phyloP scores from a whole-genome alignment of 345 rosid genomes.

The Bruguiera sexangula region DNA sequence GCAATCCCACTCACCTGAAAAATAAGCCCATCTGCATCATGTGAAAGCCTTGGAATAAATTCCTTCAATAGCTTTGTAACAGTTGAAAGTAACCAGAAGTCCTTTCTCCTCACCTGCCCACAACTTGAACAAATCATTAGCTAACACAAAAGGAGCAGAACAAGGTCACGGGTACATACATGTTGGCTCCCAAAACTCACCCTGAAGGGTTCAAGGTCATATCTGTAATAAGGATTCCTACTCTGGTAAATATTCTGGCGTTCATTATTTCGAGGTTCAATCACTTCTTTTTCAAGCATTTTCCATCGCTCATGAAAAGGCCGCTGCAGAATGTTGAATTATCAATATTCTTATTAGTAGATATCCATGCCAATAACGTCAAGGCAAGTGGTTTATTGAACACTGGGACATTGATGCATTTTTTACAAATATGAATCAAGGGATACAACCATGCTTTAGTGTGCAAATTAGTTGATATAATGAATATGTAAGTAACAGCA shows the following conservation, averaged over 20 bases:
- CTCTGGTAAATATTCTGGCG: slow-evolving; percentile 56
- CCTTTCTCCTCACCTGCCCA: slow-evolving; percentile 87
- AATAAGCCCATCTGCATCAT: slow-evolving; percentile 91
- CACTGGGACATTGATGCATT: no score
- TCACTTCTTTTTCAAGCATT: slow-evolving; percentile 82
- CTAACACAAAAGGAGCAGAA: slow-evolving; percentile 14
- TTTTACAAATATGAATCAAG: no score
- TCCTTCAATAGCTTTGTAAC: slow-evolving; percentile 76
- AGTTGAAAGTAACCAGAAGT: slow-evolving; percentile 85
- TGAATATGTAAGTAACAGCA: not conserved
- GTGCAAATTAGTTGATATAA: no score
- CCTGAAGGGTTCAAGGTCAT: slow-evolving; percentile 89
- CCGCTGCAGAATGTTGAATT: slow-evolving; percentile 47
- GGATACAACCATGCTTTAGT: no score
- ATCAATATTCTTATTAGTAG: slow-evolving; percentile 17
- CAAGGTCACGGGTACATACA: not conserved
- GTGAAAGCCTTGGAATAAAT: slow-evolving; percentile 86
- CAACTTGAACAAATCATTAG: slow-evolving; percentile 13
- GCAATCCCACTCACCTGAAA: slow-evolving; percentile 61
- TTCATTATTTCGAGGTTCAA: slow-evolving; percentile 82
- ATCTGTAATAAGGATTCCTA: slow-evolving; percentile 67
- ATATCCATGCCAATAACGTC: not conserved
- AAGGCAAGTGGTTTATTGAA: no score
- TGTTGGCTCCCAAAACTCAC: slow-evolving; percentile 36
- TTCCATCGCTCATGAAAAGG: slow-evolving; percentile 94